Conservation (phyloP, 257 asterid species). For the Gynochthodes officinalis region DNA sequence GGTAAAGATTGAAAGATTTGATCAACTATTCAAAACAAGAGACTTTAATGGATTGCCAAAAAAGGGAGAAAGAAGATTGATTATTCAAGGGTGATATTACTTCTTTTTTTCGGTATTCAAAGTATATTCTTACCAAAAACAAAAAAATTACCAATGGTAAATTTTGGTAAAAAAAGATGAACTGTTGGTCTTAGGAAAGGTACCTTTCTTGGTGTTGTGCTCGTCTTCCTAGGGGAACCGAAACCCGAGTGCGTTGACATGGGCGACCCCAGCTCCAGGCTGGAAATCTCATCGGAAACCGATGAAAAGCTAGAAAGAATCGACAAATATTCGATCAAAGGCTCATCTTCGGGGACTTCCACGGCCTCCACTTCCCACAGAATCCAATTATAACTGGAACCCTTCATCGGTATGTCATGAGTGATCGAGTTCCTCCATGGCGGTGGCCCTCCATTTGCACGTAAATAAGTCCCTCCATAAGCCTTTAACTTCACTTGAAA, state of each 20-base stretch:
- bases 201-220: slow-evolving; percentile 55
- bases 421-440: slow-evolving; percentile 92
- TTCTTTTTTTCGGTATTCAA: no score
- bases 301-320: slow-evolving; percentile 74
- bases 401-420: slow-evolving; percentile 56
- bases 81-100: not conserved
- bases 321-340: slow-evolving; percentile 56
- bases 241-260: slow-evolving; percentile 45
- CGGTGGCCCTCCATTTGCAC: slow-evolving; percentile 94
- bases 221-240: slow-evolving; percentile 32
- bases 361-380: slow-evolving; percentile 77
- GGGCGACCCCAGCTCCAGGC: slow-evolving; percentile 69
- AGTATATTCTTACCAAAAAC: not conserved
- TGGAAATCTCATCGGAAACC: slow-evolving; percentile 69
- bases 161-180: not conserved
- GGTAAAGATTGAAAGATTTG: no score
- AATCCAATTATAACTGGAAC: slow-evolving; percentile 57
- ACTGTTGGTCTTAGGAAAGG: slow-evolving; percentile 10
- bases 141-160: no score
- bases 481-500: slow-evolving; percentile 67
- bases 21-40: not conserved
- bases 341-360: slow-evolving; percentile 75
- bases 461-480: slow-evolving; percentile 57
- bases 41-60: not conserved
- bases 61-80: not conserved